Evolutionary conservation across 31 red algal species (phyloP), one percentile per base, ranked within the genome.

Genomic region (Endocladia muricata): DNA sequence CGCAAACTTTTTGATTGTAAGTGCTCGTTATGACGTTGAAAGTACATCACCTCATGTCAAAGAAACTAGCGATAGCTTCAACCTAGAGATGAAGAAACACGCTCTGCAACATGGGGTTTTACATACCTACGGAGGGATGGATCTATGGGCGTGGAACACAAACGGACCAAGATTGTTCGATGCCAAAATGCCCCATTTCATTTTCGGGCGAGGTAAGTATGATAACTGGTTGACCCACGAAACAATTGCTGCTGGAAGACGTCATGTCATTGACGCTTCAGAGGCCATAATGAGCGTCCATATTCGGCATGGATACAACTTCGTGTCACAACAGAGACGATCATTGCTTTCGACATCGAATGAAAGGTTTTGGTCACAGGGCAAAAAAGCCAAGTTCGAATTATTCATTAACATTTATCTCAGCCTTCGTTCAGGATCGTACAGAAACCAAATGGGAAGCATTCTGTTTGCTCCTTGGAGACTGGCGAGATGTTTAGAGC

Each of bases 191-290:
- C 94, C 94, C 9, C 84, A 76, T n/a, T 97, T 97, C 33, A 88
- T 97, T 15, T 97, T 97, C 37, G 90, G 94, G 26, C 74, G 90
- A 23, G 94, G 94, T 21, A 89, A 90, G 74, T 93, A 97, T 60
- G 94, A 97, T 42, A 97, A 97, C 69, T 97, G 94, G 94, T 62
- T 97, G 2, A 89, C 85, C 3, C 94, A 97, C 69, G 94, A 97
- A 52, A 83, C 89, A 1, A 84, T 93, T 30, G 55, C 65, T 37
- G 71, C 83, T 17, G 73, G 89, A 23, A 35, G 84, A 40, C 67
- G 89, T 11, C 59, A 82, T 23, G 89, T 93, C 23, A 79, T 97
- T 26, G 94, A 97, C 37, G 81, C 82, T 1, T 88, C 90, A 28
- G 94, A 97, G 55, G 61, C 90, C 35, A 69, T 69, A 3, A 41